Conservation (phyloP, 2,329 filamentous ascomycete species). For the Phaeosphaeriaceae sp. region DNA sequence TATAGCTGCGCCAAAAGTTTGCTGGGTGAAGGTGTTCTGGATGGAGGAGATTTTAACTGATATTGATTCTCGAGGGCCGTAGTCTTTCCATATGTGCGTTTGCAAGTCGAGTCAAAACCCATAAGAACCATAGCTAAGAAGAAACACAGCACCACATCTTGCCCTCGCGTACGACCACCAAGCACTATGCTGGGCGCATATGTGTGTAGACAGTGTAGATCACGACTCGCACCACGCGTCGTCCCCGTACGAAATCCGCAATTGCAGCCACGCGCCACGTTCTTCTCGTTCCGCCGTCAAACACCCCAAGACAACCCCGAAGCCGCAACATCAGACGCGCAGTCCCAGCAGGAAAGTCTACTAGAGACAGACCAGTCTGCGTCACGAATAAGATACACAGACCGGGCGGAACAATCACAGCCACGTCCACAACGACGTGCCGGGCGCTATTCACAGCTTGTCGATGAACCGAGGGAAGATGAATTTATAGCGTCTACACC, state of each 20-base stretch:
- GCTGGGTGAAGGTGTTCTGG: not conserved
- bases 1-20: not conserved
- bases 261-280: constrained; percentile 43
- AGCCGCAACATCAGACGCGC: constrained; percentile 11
- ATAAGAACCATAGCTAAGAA: not conserved
- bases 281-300: constrained; percentile 35
- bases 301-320: constrained; percentile 15
- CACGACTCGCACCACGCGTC: constrained; percentile 26
- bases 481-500: not conserved
- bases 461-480: constrained; percentile 4
- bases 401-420: not conserved
- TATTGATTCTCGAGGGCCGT: not conserved
- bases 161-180: not conserved
- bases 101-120: not conserved
- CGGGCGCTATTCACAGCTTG: constrained; percentile 27
- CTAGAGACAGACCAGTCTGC: not conserved
- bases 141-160: not conserved
- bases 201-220: constrained; percentile 44
- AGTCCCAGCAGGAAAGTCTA: constrained; percentile 8
- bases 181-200: constrained; percentile 42
- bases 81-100: not conserved
- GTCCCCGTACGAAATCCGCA: constrained; percentile 20
- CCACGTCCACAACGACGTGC: not conserved
- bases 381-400: constrained; percentile 7
- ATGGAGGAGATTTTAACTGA: not conserved